Evolutionary conservation across 306 rosid species (phyloP), one percentile per base, ranked within the genome.

Genomic region (Castanospermum australe): DNA sequence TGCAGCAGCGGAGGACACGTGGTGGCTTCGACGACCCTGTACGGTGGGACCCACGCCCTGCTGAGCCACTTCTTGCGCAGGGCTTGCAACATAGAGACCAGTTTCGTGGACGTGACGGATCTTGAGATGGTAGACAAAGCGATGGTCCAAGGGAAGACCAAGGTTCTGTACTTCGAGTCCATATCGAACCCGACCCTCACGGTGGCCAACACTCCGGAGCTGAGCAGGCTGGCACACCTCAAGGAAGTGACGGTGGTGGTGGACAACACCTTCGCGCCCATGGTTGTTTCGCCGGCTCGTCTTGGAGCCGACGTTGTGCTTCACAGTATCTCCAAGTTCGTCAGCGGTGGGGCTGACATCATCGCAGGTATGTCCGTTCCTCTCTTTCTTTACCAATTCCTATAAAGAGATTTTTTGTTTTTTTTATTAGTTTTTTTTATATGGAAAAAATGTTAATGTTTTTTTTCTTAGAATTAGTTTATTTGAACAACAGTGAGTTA

Each of bases 41-140:
- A 96, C 79, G 99, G 99, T 0, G 99, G 99, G 18, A 96, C 99
- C 28, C 97, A 96, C 68, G 93, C 99, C 1, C 90, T 96, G n/a
- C 59, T 96, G 21, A 52, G 84, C 0, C 97, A 91, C 54, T 96
- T 93, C 50, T 62, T 96, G 0, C 99, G 93, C 0, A 74, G 96
- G 56, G 87, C 89, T 0, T 87, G 91, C 77, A 83, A 84, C 48
- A 89, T 91, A 6, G 80, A 77, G 5, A 89, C 99, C 4, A 75
- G 87, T 1, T 93, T 96, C 32, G 99, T 96, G 21, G 93, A 93
- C 54, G 11, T 96, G 0, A 6, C 5, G 5, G 90, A 96, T 66
- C 13, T 91, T 8, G 84, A 78, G 8, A 76, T 45, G 74, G 99
- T 96, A 41, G 75, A 70, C 36, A 67, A 52, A 3, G 98, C 90